Evolutionary conservation across 441 rosid genomes (phyloP).

Genomic region (Gossypium lobatum): DNA sequence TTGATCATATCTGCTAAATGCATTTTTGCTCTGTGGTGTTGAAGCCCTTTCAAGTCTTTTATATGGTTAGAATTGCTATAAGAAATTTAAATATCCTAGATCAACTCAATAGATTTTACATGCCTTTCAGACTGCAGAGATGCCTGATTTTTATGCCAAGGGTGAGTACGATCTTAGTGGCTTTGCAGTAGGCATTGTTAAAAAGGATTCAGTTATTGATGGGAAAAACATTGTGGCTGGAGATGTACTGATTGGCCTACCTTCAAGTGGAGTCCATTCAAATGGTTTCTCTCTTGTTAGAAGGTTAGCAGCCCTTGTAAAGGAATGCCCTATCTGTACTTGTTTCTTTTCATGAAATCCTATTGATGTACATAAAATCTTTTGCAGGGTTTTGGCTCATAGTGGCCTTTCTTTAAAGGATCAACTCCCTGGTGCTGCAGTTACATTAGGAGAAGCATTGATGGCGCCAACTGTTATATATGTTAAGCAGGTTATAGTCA

Average conservation of each 20-base stretch:
- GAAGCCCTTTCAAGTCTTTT: neutral
- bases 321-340: neutral
- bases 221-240: conserved; percentile 71
- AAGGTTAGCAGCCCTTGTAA: conserved; percentile 36
- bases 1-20: conserved; percentile 1
- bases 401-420: conserved; percentile 58
- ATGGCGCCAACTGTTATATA: conserved; percentile 90
- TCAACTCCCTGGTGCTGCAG: conserved; percentile 56
- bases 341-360: neutral
- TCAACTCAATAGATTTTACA: conserved; percentile 1
- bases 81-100: conserved; percentile 3
- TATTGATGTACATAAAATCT: neutral
- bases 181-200: conserved; percentile 74
- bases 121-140: conserved; percentile 75
- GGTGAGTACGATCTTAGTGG: conserved; percentile 20
- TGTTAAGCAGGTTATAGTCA: conserved; percentile 65
- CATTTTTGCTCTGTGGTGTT: neutral
- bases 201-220: conserved; percentile 70
- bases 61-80: neutral
- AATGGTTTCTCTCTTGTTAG: conserved; percentile 94
- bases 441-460: conserved; percentile 67
- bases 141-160: conserved; percentile 69
- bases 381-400: conserved; percentile 55
- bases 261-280: conserved; percentile 89
- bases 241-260: conserved; percentile 77